Evolutionary conservation across 2,329 filamentous ascomycete genomes (phyloP).

Genomic region (Clonostachys solani): DNA sequence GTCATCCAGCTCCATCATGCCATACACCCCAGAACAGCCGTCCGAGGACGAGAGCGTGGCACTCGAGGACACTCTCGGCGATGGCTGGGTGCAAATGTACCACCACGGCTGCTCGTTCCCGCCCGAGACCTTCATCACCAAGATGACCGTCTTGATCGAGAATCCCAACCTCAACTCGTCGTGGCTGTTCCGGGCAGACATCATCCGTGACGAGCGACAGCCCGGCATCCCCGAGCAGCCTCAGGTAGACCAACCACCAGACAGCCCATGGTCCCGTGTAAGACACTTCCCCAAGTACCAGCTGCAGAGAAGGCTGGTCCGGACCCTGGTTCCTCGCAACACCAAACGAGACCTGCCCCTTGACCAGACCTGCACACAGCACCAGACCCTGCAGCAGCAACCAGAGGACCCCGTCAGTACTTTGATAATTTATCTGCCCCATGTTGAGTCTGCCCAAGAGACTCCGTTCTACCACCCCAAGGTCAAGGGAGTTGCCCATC

Average conservation of each 20-base stretch:
- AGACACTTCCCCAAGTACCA: constrained; percentile 15
- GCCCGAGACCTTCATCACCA: constrained; percentile 56
- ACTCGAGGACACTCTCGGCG: constrained; percentile 16
- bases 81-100: constrained; percentile 49
- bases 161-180: constrained; percentile 79
- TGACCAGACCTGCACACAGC: constrained; percentile 80
- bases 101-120: constrained; percentile 57
- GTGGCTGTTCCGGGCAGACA: constrained; percentile 75
- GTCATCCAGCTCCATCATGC: too few relatives aligned
- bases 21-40: too few relatives aligned
- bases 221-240: constrained; percentile 18
- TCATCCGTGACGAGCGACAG: constrained; percentile 40
- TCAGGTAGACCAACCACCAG: not conserved
- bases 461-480: constrained; percentile 87
- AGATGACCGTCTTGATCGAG: constrained; percentile 70
- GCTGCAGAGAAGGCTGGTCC: constrained; percentile 62
- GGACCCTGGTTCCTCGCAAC: constrained; percentile 79
- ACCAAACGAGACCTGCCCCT: constrained; percentile 68
- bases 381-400: constrained; percentile 26
- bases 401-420: constrained; percentile 19
- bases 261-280: not conserved
- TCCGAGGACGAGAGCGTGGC: not conserved
- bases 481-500: constrained; percentile 69
- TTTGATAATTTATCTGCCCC: constrained; percentile 72
- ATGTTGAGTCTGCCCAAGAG: constrained; percentile 54